Conservation (phyloP, 495 filamentous ascomycete species). For the Thozetella sp. region DNA sequence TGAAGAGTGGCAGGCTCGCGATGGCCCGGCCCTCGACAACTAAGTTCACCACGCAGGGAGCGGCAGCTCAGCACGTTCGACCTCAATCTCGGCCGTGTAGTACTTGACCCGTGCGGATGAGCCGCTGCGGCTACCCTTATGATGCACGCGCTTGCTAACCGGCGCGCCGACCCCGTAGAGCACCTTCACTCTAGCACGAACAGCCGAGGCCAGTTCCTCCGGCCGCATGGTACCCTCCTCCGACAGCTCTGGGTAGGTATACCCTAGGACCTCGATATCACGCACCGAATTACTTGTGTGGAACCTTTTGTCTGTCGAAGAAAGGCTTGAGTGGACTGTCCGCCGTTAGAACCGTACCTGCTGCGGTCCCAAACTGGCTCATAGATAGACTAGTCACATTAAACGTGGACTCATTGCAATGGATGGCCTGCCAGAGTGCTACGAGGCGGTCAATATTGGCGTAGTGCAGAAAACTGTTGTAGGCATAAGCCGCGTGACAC, state of each 20-base stretch:
- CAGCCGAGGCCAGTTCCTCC: constrained; percentile 15
- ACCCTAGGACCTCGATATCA: constrained; percentile 34
- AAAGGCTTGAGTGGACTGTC: constrained; percentile 48
- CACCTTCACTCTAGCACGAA: constrained; percentile 27
- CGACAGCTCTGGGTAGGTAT: constrained; percentile 46
- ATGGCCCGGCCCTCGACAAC: constrained; percentile 18
- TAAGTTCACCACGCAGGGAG: constrained; percentile 31
- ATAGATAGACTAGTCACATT: constrained; percentile 11
- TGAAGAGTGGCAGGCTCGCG: constrained; percentile 17
- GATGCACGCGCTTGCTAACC: background rate
- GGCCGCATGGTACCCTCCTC: constrained; percentile 14
- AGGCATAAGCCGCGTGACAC: too few species aligned
- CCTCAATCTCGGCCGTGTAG: constrained; percentile 29
- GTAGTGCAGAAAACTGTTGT: constrained; percentile 43
- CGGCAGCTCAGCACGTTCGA: constrained; percentile 27
- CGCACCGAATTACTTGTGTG: constrained; percentile 38
- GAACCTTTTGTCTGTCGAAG: constrained; percentile 29
- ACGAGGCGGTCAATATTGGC: constrained; percentile 50
- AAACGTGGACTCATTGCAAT: constrained; percentile 28
- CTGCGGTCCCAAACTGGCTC: constrained; percentile 31
- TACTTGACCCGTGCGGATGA: constrained; percentile 11
- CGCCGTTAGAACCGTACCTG: constrained; percentile 28
- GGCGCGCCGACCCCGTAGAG: constrained; percentile 22
- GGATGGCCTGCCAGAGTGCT: constrained; percentile 41
- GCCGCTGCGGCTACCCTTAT: background rate